phyloP scores from a whole-genome alignment of 129 eudicot species.

The Rutidosis leptorrhynchoides region DNA sequence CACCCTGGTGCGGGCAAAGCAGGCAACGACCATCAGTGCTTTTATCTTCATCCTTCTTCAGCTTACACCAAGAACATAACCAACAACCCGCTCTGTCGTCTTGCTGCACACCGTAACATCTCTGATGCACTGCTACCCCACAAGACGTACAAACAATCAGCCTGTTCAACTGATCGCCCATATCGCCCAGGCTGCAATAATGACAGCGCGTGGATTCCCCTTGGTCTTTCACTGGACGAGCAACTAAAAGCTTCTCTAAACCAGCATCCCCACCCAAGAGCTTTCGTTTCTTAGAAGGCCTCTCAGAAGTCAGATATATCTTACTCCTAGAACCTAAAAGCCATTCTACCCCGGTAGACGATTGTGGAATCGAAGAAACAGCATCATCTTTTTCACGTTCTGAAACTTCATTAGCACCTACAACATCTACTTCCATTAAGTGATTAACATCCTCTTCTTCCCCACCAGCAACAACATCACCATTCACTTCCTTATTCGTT shows the following conservation, averaged over 20 bases:
- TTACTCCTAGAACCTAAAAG: slow-evolving; percentile 90
- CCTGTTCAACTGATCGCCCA: slow-evolving; percentile 61
- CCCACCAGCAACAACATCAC: slow-evolving; percentile 22
- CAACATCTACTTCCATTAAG: slow-evolving; percentile 44
- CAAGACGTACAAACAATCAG: slow-evolving; percentile 76
- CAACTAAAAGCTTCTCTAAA: slow-evolving; percentile 83
- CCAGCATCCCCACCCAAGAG: slow-evolving; percentile 87
- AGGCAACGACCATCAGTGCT: slow-evolving; percentile 53
- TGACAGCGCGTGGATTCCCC: slow-evolving; percentile 65
- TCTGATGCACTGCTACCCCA: slow-evolving; percentile 80
- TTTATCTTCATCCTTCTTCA: slow-evolving; percentile 38
- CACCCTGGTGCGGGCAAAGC: slow-evolving; percentile 76
- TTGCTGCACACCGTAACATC: slow-evolving; percentile 93
- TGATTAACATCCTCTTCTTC: slow-evolving; percentile 33
- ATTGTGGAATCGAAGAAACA: slow-evolving; percentile 23
- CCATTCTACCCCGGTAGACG: slow-evolving; percentile 84
- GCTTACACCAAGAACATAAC: slow-evolving; percentile 89
- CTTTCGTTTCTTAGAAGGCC: slow-evolving; percentile 93
- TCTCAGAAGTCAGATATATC: slow-evolving; percentile 64
- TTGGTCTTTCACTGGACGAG: slow-evolving; percentile 67
- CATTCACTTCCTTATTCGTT: not conserved
- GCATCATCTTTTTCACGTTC: slow-evolving; percentile 2
- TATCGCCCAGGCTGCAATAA: slow-evolving; percentile 79
- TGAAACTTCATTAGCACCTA: slow-evolving; percentile 28
- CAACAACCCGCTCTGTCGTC: slow-evolving; percentile 58